Percentiles rank a stretch among this genome's conserved stretches.
These are phyloP conservation scores for Aspergillus proliferans DNA, from an alignment of 2,329 filamentous ascomycete genomes.

Conservation along the genomic window DNA sequence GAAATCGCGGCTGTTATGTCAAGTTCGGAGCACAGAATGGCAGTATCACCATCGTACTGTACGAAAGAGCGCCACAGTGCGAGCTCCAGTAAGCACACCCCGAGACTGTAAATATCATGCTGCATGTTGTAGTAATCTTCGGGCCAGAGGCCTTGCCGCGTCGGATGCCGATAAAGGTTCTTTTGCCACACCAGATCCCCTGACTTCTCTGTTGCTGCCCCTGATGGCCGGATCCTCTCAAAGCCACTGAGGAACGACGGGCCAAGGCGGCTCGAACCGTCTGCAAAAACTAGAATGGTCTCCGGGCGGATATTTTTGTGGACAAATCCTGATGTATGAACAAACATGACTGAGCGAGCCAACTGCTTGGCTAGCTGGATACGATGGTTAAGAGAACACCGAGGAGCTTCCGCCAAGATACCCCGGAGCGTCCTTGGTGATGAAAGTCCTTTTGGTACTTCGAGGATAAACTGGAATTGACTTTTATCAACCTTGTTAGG, in stretches of 20 bases:
- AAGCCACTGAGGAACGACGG: conserved; percentile 42
- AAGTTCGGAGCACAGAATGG: not conserved
- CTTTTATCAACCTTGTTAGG: conserved; percentile 6
- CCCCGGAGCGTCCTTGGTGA: conserved; percentile 7
- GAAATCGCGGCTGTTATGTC: not conserved
- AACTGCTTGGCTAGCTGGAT: conserved; percentile 25
- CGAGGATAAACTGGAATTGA: conserved; percentile 4
- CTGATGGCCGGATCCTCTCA: conserved; percentile 34
- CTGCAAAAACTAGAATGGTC: conserved; percentile 23
- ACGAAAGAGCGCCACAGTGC: conserved; percentile 33
- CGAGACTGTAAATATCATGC: conserved; percentile 53
- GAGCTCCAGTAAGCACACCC: conserved; percentile 50
- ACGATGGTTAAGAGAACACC: conserved; percentile 21
- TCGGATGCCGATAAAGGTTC: conserved; percentile 49
- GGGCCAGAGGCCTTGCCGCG: conserved; percentile 38
- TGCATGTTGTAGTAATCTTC: conserved; percentile 44
- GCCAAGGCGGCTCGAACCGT: conserved; percentile 12
- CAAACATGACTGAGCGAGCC: conserved; percentile 20
- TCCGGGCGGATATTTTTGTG: conserved; percentile 33
- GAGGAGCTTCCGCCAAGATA: conserved; percentile 11
- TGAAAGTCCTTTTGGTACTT: not conserved
- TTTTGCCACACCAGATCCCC: conserved; percentile 38
- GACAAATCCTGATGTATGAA: conserved; percentile 25
- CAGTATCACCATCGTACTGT: conserved; percentile 7
- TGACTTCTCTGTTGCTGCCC: conserved; percentile 22